Evolutionary conservation across 2,329 filamentous ascomycete species (phyloP), one percentile per base, ranked within the genome.

Genomic region (Truncatella angustata): DNA sequence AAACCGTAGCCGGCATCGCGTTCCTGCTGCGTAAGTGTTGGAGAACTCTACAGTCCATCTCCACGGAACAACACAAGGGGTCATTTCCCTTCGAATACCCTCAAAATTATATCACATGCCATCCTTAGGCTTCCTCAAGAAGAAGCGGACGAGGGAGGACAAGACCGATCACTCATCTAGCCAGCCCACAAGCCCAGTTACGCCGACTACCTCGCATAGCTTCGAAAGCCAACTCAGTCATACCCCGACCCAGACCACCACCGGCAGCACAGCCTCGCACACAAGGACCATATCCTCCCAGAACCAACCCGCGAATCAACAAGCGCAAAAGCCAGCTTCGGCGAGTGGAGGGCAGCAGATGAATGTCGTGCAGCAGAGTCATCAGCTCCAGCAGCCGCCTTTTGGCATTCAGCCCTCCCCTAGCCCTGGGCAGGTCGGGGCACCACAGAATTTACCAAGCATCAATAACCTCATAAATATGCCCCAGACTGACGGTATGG

Each of bases 141-240:
- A 96, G 84, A 96, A 96, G 83, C 87, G 91, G 84, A 96, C 91
- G 76, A 95, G 91, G 84, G 91, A 97, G 78, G 88, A 85, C 68
- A 83, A 86, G 69, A 79, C 83, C 69, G 85, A 90, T 70, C 81
- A 85, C 66, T 79, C 85, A 65, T 79, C 79, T 60, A 87, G 81
- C 67, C 81, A 87, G 69, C 79, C 83, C 61, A 80, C 79, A 59
- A 86, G 83, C 65, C 81, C 83, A 55, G 75, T 84, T 63, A 85
- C 84, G 55, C 79, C 82, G 54, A 79, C 80, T 56, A 74, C 74
- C 50, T 75, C 74, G 57, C 80, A 73, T 70, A 74, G 72, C 55
- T 81, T 80, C 69, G 74, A 76, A 57, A 69, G 59, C 64, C 59
- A 69, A 60, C 68, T 73, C 57, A 62, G 66, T 56, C 72, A 67